Conservation (phyloP, 2,329 filamentous ascomycete genomes). For the Exophiala mesophila region DNA sequence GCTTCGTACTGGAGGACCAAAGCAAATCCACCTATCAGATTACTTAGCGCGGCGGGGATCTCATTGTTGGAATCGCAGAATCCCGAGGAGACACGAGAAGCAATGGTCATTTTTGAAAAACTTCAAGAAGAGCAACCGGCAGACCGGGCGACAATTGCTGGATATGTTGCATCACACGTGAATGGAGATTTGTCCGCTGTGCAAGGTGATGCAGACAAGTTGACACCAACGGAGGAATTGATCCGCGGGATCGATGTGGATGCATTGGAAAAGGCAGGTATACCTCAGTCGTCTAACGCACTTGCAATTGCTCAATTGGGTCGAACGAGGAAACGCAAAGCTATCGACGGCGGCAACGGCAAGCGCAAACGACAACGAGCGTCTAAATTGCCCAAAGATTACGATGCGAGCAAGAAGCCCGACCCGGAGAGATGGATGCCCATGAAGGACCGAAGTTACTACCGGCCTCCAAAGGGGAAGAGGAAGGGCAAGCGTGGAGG, state of each 20-base stretch:
- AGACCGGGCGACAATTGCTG: slow-evolving; percentile 69
- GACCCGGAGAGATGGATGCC: slow-evolving; percentile 94
- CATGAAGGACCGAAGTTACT: slow-evolving; percentile 79
- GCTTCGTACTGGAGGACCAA: slow-evolving; percentile 74
- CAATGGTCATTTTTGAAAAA: slow-evolving; percentile 72
- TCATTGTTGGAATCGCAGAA: slow-evolving; percentile 73
- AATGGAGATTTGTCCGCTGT: slow-evolving; percentile 47
- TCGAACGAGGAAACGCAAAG: slow-evolving; percentile 37
- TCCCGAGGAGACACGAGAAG: slow-evolving; percentile 61
- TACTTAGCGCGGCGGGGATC: slow-evolving; percentile 76
- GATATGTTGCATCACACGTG: slow-evolving; percentile 78
- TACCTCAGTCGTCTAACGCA: slow-evolving; percentile 33
- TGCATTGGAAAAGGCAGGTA: slow-evolving; percentile 42
- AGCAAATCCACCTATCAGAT: slow-evolving; percentile 53
- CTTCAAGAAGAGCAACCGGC: slow-evolving; percentile 59
- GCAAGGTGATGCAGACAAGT: slow-evolving; percentile 33
- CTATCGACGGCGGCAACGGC: slow-evolving; percentile 32
- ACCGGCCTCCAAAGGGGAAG: slow-evolving; percentile 76
- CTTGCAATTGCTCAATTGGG: slow-evolving; percentile 25
- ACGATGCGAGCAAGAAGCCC: slow-evolving; percentile 63
- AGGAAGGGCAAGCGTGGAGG: slow-evolving; percentile 75
- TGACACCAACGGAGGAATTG: slow-evolving; percentile 39
- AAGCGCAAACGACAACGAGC: slow-evolving; percentile 42
- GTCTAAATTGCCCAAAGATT: slow-evolving; percentile 45
- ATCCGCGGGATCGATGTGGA: slow-evolving; percentile 40